phyloP scores from a whole-genome alignment of 768 basidiomycete genomes.

The Tulasnella sp. region DNA sequence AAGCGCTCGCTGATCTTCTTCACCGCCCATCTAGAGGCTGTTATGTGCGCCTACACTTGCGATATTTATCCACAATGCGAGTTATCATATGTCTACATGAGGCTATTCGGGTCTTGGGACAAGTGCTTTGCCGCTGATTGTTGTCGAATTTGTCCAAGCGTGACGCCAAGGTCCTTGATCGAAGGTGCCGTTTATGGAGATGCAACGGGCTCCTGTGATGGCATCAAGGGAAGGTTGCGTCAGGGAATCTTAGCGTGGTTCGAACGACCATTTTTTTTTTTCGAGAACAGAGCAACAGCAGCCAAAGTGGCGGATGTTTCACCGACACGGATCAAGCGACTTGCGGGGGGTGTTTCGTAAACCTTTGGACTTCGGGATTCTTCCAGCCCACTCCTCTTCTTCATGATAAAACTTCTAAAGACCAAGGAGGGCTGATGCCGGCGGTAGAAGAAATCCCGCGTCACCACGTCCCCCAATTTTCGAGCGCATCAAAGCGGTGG shows the following conservation, averaged over 20 bases:
- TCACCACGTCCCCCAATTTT: neutral
- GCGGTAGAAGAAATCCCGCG: neutral
- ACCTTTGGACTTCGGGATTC: neutral
- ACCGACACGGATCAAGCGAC: neutral
- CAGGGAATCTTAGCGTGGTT: neutral
- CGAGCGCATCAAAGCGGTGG: too few species aligned
- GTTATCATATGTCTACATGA: too few species aligned
- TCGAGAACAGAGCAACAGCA: neutral
- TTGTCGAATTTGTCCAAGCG: neutral
- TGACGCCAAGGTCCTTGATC: neutral
- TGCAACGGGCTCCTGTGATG: neutral
- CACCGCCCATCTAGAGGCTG: too few species aligned
- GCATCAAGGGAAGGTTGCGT: slow-evolving; percentile 13
- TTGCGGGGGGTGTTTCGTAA: neutral
- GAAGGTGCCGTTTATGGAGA: neutral
- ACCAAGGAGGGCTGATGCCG: neutral
- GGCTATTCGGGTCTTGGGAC: too few species aligned
- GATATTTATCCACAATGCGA: too few species aligned
- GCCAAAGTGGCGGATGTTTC: neutral
- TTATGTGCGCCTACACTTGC: too few species aligned
- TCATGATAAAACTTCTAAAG: too few species aligned
- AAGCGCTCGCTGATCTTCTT: neutral
- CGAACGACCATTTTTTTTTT: neutral
- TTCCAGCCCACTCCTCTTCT: neutral
- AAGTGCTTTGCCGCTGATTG: neutral